phyloP scores from a whole-genome alignment of 73 alveolate species.

The Blepharisma japonicum region DNA sequence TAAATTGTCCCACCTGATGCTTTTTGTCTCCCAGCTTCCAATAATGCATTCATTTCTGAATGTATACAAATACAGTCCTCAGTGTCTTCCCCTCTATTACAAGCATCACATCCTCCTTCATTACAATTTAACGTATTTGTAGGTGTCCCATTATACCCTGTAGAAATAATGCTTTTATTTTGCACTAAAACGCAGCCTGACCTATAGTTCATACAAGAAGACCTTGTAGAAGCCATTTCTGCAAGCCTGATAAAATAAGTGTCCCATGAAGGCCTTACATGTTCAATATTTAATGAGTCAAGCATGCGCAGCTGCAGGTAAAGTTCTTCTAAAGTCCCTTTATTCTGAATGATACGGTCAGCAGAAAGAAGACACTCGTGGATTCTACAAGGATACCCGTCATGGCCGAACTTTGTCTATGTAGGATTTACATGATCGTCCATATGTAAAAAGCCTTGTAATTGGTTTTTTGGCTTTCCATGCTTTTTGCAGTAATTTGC shows the following conservation, averaged over 20 bases:
- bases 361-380: neutral
- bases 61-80: constrained; percentile 72
- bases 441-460: constrained; percentile 6
- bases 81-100: constrained; percentile 40
- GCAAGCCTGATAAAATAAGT: constrained; percentile 67
- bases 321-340: constrained; percentile 10
- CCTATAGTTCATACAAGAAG: constrained; percentile 64
- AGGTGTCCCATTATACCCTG: constrained; percentile 79
- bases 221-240: constrained; percentile 58
- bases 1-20: constrained; percentile 33
- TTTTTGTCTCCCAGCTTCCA: constrained; percentile 63
- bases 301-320: neutral
- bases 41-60: constrained; percentile 66
- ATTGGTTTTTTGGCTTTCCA: constrained; percentile 27
- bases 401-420: constrained; percentile 18
- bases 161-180: constrained; percentile 50
- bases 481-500: constrained; percentile 18
- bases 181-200: constrained; percentile 60
- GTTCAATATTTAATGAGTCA: constrained; percentile 7
- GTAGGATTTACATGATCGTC: constrained; percentile 5
- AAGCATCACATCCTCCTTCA: constrained; percentile 68
- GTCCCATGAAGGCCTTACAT: constrained; percentile 55
- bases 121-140: constrained; percentile 53
- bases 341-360: constrained; percentile 10
- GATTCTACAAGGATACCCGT: constrained; percentile 10